Base-by-base conservation (phyloP, 192 early-diverging fungal species). In the Backusella tarrabulga region DNA sequence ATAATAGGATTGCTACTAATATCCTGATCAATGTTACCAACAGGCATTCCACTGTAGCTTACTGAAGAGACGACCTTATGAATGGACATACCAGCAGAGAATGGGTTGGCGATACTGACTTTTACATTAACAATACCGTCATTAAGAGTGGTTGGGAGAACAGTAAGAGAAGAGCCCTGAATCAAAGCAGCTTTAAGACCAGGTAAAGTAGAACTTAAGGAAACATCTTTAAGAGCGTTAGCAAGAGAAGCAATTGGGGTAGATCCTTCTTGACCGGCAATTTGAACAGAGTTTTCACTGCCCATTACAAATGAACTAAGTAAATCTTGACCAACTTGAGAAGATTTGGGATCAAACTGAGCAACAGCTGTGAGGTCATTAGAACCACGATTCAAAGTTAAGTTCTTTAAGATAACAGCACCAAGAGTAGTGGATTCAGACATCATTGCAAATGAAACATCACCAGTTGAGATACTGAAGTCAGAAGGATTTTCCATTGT, bases 61-160 rank as follows among this genome's bases (percentile, higher is more conserved):
- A 85, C 84, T 60, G 82, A 77, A 32, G 86, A 81, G 41, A 84
- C 75, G 73, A 91, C 81, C 34, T 79, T 80, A 42, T 72, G 76
- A 74, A 90, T 89, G 35, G 77, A 73, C 52, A 90, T 54, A 26
- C 79, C 77, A 66, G 88, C 84, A 21, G 76, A 50, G 79, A 90
- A 88, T 29, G 89, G 89, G 67, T 90, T 88, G 54, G 84, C 78
- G 41, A 90, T 77, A 6, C 79, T 82, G 60, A 90, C 85, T 26
- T 67, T 76, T 19, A 85, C 84, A 68, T 77, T 68, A 67, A 88
- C 87, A 67, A 84, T 69, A 32, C 79, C 81, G 41, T 81, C 85
- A 52, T 63, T 67, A 19, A 81, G 68, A 60, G 87, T 87, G 73
- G 84, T 75, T 41, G 80, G 77, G 12, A 81, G 76, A 36, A 91